Conservation (phyloP, 2,329 filamentous ascomycete genomes). For the Verticillium zaregamsianum region DNA sequence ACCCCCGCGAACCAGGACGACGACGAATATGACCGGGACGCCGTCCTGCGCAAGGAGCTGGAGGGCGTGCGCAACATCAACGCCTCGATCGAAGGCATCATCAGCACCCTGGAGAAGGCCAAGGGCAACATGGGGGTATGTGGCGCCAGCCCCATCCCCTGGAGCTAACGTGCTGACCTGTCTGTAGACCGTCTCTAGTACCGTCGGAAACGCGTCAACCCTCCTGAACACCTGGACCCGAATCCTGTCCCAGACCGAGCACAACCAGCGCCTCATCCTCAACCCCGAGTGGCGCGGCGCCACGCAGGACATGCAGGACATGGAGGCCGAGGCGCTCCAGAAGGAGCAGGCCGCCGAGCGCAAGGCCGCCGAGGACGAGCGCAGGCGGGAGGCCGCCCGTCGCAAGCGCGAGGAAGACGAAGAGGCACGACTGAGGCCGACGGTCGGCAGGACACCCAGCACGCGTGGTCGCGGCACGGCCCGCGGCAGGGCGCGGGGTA, state of each 20-base stretch:
- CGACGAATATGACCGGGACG: constrained; percentile 63
- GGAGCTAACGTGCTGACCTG: constrained; percentile 4
- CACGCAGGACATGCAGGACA: constrained; percentile 77
- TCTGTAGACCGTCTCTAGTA: constrained; percentile 71
- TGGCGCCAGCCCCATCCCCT: not conserved
- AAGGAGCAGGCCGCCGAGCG: constrained; percentile 75
- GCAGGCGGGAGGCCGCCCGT: constrained; percentile 66
- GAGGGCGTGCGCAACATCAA: constrained; percentile 84
- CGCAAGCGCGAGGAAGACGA: constrained; percentile 61
- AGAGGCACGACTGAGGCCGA: constrained; percentile 35
- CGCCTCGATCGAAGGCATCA: constrained; percentile 74
- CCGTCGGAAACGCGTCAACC: constrained; percentile 81
- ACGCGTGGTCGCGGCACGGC: constrained; percentile 7
- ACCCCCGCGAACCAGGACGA: constrained; percentile 27
- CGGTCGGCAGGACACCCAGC: constrained; percentile 15
- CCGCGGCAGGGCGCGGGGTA: constrained; percentile 4
- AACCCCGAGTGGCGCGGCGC: constrained; percentile 88
- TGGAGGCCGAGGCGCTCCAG: constrained; percentile 73
- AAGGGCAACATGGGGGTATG: constrained; percentile 73
- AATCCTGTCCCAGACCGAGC: constrained; percentile 94
- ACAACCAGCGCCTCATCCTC: constrained; percentile 88
- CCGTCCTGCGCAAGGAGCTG: constrained; percentile 71
- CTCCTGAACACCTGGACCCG: constrained; percentile 94
- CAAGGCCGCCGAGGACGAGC: constrained; percentile 72
- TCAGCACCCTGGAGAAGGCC: constrained; percentile 66